These are phyloP conservation scores for Boletellus ananas DNA, from an alignment of 768 basidiomycete species.

Conservation along the genomic window DNA sequence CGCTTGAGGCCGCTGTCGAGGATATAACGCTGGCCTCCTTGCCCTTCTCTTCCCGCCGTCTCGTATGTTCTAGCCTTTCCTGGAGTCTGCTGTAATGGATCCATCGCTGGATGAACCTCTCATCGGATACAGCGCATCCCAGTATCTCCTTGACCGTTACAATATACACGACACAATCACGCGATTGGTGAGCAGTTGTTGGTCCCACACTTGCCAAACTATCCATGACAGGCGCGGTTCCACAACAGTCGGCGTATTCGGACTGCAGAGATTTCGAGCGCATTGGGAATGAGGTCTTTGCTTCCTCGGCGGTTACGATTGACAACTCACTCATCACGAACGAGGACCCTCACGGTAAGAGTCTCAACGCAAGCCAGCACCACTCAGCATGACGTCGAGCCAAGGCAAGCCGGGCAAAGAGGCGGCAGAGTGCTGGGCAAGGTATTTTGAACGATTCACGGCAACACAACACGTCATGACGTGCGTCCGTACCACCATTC, in stretches of 20 bases:
- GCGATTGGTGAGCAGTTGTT: conserved; percentile 18
- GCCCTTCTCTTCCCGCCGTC: background rate
- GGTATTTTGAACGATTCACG: conserved; percentile 20
- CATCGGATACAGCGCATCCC: conserved; percentile 14
- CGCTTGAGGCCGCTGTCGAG: conserved; percentile 7
- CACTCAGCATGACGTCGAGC: conserved; percentile 2
- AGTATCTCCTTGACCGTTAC: conserved; percentile 24
- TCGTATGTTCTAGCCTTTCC: background rate
- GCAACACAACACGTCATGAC: conserved; percentile 24
- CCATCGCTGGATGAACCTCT: conserved; percentile 5
- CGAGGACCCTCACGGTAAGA: conserved; percentile 19
- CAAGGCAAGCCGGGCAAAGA: conserved; percentile 15
- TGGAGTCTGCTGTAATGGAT: conserved; percentile 5
- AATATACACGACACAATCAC: conserved; percentile 29
- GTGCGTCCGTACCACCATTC: conserved; percentile 6
- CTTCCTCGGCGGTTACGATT: conserved; percentile 19
- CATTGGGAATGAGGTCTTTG: conserved; percentile 26
- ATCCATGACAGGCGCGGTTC: background rate
- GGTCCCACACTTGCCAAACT: background rate
- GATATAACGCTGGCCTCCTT: conserved; percentile 7
- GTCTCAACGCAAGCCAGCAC: background rate
- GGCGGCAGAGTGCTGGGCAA: conserved; percentile 21
- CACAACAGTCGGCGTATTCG: conserved; percentile 18
- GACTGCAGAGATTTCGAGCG: conserved; percentile 27
- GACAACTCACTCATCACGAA: conserved; percentile 20